Base-by-base conservation (phyloP, 2,329 filamentous ascomycete species). In the Juglanconis oblonga region DNA sequence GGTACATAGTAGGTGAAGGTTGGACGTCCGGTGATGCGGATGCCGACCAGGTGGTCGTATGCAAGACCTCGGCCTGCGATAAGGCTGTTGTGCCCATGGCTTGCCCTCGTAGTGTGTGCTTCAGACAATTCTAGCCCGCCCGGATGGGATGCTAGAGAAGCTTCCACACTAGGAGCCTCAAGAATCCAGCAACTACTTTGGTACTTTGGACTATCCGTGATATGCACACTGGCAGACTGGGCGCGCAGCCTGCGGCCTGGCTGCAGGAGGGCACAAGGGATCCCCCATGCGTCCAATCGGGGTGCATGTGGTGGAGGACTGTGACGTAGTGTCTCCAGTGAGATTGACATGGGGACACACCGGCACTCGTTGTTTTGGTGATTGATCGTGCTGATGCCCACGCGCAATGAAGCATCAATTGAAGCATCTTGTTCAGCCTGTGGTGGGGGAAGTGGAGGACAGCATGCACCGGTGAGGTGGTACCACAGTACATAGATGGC, bases 1-100 rank as follows among this genome's bases (percentile, higher is more conserved):
- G 24, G 24, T 24, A 24, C 24, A 24, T 24, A 24, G 24, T 24
- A 24, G 24, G 1, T 24, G 24, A 24, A 24, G 24, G 24, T 24
- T 24, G 24, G 24, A 24, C 24, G 24, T 24, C 53, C 52, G 57
- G 57, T 55, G 44, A 55, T 50, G 57, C 57, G 51, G 57, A 59
- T 53, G 45, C 36, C 52, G 52, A 55, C 52, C 17, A 55, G 57
- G 44, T 47, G 35, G 44, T 36, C 55, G 54, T 49, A 47, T 44
- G 44, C 36, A 54, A 54, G 31, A 31, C 11, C 29, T 45, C 48
- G 55, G 49, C 52, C 48, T 52, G 56, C 56, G 56, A 58, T 52
- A 58, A 49, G 44, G 45, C 47, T 31, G 47, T n/a, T 24, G 5
- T 24, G 45, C n/a, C 47, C 11, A 35, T 35, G 13, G 14, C 32